phyloP scores from a whole-genome alignment of 2,329 filamentous ascomycete genomes.

The Penicillium sp. region DNA sequence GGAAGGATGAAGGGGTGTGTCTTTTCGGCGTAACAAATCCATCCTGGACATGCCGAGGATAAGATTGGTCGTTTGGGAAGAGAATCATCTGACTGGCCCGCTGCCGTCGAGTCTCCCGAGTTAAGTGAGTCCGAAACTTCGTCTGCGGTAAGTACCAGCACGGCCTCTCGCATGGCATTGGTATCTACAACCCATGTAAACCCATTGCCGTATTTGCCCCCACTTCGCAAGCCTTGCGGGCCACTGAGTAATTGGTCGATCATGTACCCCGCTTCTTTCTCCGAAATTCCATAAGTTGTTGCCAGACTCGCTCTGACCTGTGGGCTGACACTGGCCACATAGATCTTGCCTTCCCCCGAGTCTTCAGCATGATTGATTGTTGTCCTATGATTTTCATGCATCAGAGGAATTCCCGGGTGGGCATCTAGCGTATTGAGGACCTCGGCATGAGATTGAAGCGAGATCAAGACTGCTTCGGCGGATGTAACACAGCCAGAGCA shows the following conservation, averaged over 20 bases:
- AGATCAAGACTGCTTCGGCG: constrained; percentile 94
- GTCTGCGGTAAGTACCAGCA: constrained; percentile 74
- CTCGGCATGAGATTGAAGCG: constrained; percentile 88
- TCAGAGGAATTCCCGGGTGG: constrained; percentile 44
- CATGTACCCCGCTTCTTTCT: constrained; percentile 74
- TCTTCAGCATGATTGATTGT: constrained; percentile 47
- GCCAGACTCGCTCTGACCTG: constrained; percentile 88
- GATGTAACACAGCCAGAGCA: constrained; percentile 98
- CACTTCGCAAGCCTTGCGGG: constrained; percentile 63
- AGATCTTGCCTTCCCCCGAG: constrained; percentile 63
- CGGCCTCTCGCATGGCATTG: constrained; percentile 76
- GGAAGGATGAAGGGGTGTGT: constrained; percentile 92
- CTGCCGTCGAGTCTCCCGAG: constrained; percentile 10
- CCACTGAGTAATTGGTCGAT: constrained; percentile 76
- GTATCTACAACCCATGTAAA: constrained; percentile 93
- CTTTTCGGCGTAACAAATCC: constrained; percentile 99
- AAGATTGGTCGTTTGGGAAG: constrained; percentile 53
- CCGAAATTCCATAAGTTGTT: constrained; percentile 73
- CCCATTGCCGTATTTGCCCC: constrained; percentile 69
- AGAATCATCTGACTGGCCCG: constrained; percentile 19
- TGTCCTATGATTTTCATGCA: constrained; percentile 21
- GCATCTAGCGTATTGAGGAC: constrained; percentile 79
- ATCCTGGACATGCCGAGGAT: constrained; percentile 89
- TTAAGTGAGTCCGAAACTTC: constrained; percentile 58
- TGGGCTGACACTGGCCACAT: constrained; percentile 89